A percentile compares a stretch with the other conserved stretches of the same genome.
These are phyloP conservation scores for Trichophyton mentagrophytes DNA, from an alignment of 2,329 filamentous ascomycete species.

Conservation along the genomic window DNA sequence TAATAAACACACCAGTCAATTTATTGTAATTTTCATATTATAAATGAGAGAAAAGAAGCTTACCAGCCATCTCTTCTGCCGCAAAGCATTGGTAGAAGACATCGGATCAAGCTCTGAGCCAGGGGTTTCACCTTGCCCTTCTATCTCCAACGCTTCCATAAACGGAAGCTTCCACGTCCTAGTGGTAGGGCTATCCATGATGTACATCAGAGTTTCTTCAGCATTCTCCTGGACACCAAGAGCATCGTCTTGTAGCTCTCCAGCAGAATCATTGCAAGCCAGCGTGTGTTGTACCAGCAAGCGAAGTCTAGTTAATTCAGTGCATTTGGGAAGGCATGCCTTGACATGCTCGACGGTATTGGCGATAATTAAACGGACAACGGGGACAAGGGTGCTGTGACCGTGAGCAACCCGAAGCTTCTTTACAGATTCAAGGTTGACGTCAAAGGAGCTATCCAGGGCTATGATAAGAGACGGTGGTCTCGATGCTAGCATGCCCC, in stretches of 20 bases:
- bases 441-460: conserved; percentile 32
- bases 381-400: conserved; percentile 27
- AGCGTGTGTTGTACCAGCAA: conserved; percentile 25
- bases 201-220: conserved; percentile 24
- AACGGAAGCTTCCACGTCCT: conserved; percentile 27
- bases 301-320: conserved; percentile 23
- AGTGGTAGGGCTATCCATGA: conserved; percentile 26
- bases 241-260: conserved; percentile 32
- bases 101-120: conserved; percentile 7
- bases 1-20: conserved; percentile 15
- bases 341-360: conserved; percentile 37
- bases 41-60: background rate
- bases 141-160: conserved; percentile 28
- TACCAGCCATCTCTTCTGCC: conserved; percentile 20
- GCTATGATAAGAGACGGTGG: conserved; percentile 31
- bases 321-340: conserved; percentile 29
- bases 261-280: conserved; percentile 24
- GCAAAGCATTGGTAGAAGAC: conserved; percentile 16
- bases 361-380: conserved; percentile 33
- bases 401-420: conserved; percentile 10
- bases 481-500: conserved; percentile 23
- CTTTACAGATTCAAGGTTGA: conserved; percentile 21
- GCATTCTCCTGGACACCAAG: conserved; percentile 29
- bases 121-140: conserved; percentile 19
- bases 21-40: background rate